Conservation (phyloP, 2,329 filamentous ascomycete genomes). For the Alternaria infectoria region DNA sequence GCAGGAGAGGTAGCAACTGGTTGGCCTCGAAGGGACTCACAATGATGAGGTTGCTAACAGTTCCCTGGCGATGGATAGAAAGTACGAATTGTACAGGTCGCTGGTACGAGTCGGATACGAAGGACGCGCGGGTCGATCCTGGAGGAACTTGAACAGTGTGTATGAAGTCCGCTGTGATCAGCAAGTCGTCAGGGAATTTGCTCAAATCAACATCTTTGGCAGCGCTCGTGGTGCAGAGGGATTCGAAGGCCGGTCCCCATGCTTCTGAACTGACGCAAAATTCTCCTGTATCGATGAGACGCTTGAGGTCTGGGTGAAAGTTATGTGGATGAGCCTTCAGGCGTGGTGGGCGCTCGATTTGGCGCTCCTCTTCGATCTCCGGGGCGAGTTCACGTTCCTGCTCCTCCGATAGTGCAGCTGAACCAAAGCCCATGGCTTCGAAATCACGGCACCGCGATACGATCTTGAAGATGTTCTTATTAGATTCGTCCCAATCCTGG, state of each 20-base stretch:
- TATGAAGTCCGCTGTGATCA: slow-evolving; percentile 61
- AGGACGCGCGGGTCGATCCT: background rate
- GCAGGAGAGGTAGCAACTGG: slow-evolving; percentile 53
- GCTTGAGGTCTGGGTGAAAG: slow-evolving; percentile 53
- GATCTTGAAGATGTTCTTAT: slow-evolving; percentile 28
- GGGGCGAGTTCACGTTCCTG: slow-evolving; percentile 72
- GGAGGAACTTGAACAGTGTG: slow-evolving; percentile 49
- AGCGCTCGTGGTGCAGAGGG: slow-evolving; percentile 53
- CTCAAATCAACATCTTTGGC: slow-evolving; percentile 38
- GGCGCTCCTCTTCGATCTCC: slow-evolving; percentile 66
- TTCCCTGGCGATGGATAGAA: slow-evolving; percentile 28
- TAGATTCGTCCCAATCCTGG: slow-evolving; percentile 17
- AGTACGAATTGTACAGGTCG: slow-evolving; percentile 63
- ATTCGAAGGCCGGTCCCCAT: slow-evolving; percentile 56
- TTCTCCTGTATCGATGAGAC: slow-evolving; percentile 50
- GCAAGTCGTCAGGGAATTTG: slow-evolving; percentile 50
- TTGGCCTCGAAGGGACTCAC: slow-evolving; percentile 69
- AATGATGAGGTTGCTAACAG: slow-evolving; percentile 52
- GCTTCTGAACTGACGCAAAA: slow-evolving; percentile 36
- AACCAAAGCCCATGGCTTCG: slow-evolving; percentile 34
- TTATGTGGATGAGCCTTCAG: slow-evolving; percentile 51
- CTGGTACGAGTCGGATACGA: slow-evolving; percentile 48
- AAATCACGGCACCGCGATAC: slow-evolving; percentile 30
- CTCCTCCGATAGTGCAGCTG: slow-evolving; percentile 63
- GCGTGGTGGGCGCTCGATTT: slow-evolving; percentile 58